A percentile compares a stretch with the other conserved stretches of the same genome.
Evolutionary conservation across 2,329 filamentous ascomycete species (phyloP).

Genomic region (Verticillium dahliae): DNA sequence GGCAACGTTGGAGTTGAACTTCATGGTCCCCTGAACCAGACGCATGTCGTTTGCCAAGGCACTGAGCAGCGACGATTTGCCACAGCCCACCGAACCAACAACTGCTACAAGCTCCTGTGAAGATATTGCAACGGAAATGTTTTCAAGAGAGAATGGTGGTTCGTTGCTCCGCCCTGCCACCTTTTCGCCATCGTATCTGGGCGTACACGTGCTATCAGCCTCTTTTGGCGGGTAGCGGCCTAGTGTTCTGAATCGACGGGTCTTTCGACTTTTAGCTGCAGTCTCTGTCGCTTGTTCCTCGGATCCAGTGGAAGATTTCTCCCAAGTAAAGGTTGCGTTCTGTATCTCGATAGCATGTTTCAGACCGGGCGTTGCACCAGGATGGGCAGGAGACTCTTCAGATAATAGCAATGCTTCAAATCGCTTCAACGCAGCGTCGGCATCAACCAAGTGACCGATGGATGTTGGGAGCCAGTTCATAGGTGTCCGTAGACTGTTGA

Average conservation of each 20-base stretch:
- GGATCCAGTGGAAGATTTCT: conserved; percentile 54
- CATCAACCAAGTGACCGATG: conserved; percentile 84
- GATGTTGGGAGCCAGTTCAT: conserved; percentile 85
- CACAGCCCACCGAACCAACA: conserved; percentile 82
- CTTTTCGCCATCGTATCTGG: conserved; percentile 52
- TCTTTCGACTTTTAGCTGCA: conserved; percentile 25
- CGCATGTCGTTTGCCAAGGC: conserved; percentile 93
- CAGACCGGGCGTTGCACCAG: conserved; percentile 45
- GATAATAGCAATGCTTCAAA: conserved; percentile 84
- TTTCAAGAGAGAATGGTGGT: conserved; percentile 66
- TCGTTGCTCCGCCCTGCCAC: conserved; percentile 18
- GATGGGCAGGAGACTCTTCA: conserved; percentile 75
- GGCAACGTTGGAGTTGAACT: conserved; percentile 71
- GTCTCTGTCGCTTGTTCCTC: conserved; percentile 39
- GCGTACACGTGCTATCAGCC: conserved; percentile 46
- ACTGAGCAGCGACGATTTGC: conserved; percentile 83
- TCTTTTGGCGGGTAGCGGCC: conserved; percentile 17
- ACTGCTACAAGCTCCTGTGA: conserved; percentile 74
- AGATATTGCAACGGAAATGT: conserved; percentile 60
- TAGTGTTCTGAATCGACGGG: conserved; percentile 8
- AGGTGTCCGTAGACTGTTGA: conserved; percentile 85
- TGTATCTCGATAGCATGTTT: conserved; percentile 67
- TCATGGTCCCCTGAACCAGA: conserved; percentile 66
- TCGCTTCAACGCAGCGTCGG: conserved; percentile 74
- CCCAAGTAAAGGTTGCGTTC: conserved; percentile 82